Conservation (phyloP, 352 stramenopile species). For the Phytophthora ramorum region DNA sequence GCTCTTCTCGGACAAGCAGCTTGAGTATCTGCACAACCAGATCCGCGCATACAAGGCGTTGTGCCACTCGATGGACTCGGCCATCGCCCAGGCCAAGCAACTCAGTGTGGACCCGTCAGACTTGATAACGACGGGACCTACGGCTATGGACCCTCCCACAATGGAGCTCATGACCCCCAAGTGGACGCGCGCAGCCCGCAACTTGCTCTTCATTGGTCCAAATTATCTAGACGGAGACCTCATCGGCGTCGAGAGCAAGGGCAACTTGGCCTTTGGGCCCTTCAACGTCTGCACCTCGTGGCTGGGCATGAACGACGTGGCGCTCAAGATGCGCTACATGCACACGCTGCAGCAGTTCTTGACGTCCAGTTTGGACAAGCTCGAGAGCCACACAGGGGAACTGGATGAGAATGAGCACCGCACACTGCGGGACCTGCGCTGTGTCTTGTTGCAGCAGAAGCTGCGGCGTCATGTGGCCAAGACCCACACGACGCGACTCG, state of each 20-base stretch:
- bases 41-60: constrained; percentile 87
- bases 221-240: constrained; percentile 75
- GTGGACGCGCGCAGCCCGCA: constrained; percentile 63
- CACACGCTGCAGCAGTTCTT: constrained; percentile 78
- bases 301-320: constrained; percentile 75
- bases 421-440: constrained; percentile 70
- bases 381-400: constrained; percentile 49
- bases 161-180: constrained; percentile 56
- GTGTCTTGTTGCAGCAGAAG: constrained; percentile 77
- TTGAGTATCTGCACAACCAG: constrained; percentile 87
- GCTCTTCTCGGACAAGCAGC: constrained; percentile 87
- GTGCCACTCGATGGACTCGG: constrained; percentile 85
- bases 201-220: constrained; percentile 67
- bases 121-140: neutral
- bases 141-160: constrained; percentile 13
- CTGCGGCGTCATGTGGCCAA: constrained; percentile 67
- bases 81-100: constrained; percentile 44
- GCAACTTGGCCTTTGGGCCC: constrained; percentile 57
- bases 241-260: constrained; percentile 64
- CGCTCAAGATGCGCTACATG: constrained; percentile 78
- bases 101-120: constrained; percentile 7
- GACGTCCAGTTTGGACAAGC: constrained; percentile 61
- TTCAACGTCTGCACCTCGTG: constrained; percentile 66
- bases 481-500: constrained; percentile 68
- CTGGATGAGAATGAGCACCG: constrained; percentile 52